phyloP scores from a whole-genome alignment of 495 filamentous ascomycete species.

The Echria macrotheca region DNA sequence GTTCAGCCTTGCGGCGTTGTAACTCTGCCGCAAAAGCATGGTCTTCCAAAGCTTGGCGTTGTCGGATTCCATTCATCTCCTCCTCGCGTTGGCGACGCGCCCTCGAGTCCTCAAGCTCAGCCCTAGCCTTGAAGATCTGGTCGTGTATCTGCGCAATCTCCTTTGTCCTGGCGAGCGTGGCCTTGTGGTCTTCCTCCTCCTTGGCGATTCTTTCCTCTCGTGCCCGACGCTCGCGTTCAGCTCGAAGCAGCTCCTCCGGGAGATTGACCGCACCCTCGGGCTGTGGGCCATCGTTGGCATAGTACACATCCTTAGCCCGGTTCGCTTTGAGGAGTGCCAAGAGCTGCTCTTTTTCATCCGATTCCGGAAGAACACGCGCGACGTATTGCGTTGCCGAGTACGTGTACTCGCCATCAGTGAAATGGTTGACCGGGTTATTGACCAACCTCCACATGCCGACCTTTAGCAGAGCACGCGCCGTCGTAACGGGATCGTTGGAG shows the following conservation, averaged over 20 bases:
- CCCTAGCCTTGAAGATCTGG: conserved; percentile 37
- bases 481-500: conserved; percentile 38
- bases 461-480: conserved; percentile 39
- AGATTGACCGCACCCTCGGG: conserved; percentile 40
- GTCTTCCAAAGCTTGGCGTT: conserved; percentile 26
- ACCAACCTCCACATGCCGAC: conserved; percentile 43
- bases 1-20: conserved; percentile 20
- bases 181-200: conserved; percentile 33
- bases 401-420: conserved; percentile 34
- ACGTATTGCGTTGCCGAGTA: conserved; percentile 46
- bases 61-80: conserved; percentile 27
- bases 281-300: conserved; percentile 41
- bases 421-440: conserved; percentile 41
- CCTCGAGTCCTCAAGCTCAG: conserved; percentile 41
- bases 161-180: conserved; percentile 33
- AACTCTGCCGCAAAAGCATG: conserved; percentile 21
- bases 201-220: conserved; percentile 31
- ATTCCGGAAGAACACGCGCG: conserved; percentile 27
- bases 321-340: conserved; percentile 36
- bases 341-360: conserved; percentile 31
- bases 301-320: conserved; percentile 42
- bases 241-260: conserved; percentile 36
- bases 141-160: conserved; percentile 40
- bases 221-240: conserved; percentile 39
- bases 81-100: conserved; percentile 33